Conservation (phyloP, 441 rosid genomes). For the Daphne laureola region DNA sequence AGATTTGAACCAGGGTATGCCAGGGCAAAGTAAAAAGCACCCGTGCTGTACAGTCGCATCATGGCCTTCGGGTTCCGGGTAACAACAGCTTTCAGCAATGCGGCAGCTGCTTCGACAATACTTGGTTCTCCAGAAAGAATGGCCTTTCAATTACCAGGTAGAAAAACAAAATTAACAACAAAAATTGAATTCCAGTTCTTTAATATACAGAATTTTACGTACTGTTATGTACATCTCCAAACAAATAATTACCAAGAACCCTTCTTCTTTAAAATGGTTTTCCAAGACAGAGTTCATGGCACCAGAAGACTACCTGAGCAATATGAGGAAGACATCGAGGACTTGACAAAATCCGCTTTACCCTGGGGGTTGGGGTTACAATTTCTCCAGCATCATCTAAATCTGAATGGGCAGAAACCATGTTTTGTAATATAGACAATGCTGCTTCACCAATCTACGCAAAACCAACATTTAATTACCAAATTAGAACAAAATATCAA, state of each 20-base stretch:
- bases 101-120: slow-evolving; percentile 93
- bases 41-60: slow-evolving; percentile 95
- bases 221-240: not conserved
- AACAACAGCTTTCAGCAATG: slow-evolving; percentile 89
- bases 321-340: slow-evolving; percentile 98
- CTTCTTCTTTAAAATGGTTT: too few species aligned
- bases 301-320: slow-evolving; percentile 66
- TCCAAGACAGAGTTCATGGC: not conserved
- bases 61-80: slow-evolving; percentile 99
- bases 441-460: slow-evolving; percentile 95
- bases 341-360: slow-evolving; percentile 90
- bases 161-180: not conserved
- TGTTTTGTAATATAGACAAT: slow-evolving; percentile 85
- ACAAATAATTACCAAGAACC: too few species aligned
- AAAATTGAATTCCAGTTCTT: slow-evolving; percentile 5
- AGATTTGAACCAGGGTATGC: slow-evolving; percentile 99
- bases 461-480: slow-evolving; percentile 13
- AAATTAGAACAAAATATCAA: slow-evolving; percentile 5
- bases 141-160: slow-evolving; percentile 36
- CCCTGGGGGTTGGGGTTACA: slow-evolving; percentile 99
- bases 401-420: slow-evolving; percentile 99
- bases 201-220: slow-evolving; percentile 3
- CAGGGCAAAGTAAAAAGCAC: slow-evolving; percentile 96
- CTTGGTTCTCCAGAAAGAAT: slow-evolving; percentile 97
- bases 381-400: slow-evolving; percentile 99